These are phyloP conservation scores for Ceratocystis huliohia DNA, from an alignment of 2,329 filamentous ascomycete genomes.

Conservation along the genomic window DNA sequence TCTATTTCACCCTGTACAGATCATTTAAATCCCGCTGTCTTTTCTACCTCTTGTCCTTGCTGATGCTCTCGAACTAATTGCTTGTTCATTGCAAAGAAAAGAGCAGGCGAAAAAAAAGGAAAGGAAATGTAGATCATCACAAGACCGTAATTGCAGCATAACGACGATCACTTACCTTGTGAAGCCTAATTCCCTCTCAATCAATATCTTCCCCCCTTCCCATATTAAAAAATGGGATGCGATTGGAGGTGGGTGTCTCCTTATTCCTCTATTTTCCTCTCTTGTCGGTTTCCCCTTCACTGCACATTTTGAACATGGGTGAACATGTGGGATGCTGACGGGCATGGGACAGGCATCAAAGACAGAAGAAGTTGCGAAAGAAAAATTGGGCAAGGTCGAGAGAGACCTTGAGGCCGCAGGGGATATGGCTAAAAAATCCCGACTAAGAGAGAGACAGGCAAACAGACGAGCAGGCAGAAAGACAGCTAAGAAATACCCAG, in stretches of 20 bases:
- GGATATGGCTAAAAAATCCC: neutral
- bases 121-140: conserved; percentile 3
- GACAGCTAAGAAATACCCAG: neutral
- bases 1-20: neutral
- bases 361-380: neutral
- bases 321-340: no score
- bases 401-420: neutral
- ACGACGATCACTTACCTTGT: neutral
- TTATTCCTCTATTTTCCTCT: neutral
- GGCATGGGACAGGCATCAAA: neutral
- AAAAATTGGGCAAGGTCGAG: neutral
- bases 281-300: neutral
- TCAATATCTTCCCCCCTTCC: neutral
- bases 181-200: neutral
- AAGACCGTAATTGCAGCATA: neutral
- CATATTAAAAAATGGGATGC: neutral
- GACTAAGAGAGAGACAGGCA: neutral
- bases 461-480: neutral
- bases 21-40: conserved; percentile 8
- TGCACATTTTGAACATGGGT: neutral
- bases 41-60: neutral
- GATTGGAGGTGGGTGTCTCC: neutral
- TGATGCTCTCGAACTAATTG: neutral
- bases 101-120: neutral
- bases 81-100: neutral